A percentile compares a stretch with the other conserved stretches of the same genome.
phyloP scores from a whole-genome alignment of 140 eudicot genomes.

The Senecio squalidus region DNA sequence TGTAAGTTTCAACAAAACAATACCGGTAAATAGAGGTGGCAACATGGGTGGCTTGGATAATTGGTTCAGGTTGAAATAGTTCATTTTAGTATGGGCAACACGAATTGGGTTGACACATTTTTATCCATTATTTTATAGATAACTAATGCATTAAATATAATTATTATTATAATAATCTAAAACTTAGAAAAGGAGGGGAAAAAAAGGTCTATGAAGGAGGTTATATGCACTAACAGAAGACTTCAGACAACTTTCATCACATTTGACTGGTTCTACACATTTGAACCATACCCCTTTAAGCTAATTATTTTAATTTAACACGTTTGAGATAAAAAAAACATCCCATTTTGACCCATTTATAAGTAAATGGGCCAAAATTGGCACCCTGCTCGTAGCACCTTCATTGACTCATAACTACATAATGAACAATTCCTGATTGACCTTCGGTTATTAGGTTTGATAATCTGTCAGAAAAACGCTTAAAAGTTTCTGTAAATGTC shows the following conservation, averaged over 20 bases:
- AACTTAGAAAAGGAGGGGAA: no score
- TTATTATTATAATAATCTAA: no score
- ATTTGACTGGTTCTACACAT: neutral
- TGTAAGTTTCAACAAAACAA: slow-evolving; percentile 10
- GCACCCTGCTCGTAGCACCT: slow-evolving; percentile 5
- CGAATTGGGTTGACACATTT: neutral
- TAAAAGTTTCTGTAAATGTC: slow-evolving; percentile 44
- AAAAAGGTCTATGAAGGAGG: neutral
- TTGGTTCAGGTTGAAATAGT: neutral
- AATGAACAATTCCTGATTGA: slow-evolving; percentile 18
- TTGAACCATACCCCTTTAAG: neutral
- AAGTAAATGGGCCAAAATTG: neutral
- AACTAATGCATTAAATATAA: no score
- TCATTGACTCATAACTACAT: neutral
- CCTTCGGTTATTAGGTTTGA: slow-evolving; percentile 46
- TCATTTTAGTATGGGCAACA: neutral
- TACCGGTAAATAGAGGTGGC: neutral
- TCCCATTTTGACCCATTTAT: neutral
- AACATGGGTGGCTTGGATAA: neutral
- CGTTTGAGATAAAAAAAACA: slow-evolving; percentile 10
- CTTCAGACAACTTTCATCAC: neutral
- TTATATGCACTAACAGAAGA: neutral
- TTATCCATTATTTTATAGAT: no score
- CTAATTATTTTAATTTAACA: neutral
- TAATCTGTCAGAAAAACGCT: slow-evolving; percentile 46